A percentile compares a stretch with the other conserved stretches of the same genome.
phyloP scores from a whole-genome alignment of 2,329 filamentous ascomycete genomes.

The Pseudocercospora crystallina region DNA sequence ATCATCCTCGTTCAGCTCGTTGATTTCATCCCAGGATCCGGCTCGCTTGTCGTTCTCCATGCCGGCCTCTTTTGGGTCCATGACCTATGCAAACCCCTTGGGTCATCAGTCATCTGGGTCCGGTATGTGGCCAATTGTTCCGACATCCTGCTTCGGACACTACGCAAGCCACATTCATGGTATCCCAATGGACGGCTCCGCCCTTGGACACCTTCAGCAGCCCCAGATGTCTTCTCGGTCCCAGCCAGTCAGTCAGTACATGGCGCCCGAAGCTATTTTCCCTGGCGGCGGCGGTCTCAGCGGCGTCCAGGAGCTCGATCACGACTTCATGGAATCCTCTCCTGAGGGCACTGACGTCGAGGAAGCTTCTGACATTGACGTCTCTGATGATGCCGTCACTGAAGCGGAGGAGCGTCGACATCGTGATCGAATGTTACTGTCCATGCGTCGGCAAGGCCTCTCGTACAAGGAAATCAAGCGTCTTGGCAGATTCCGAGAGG shows the following conservation, averaged over 20 bases:
- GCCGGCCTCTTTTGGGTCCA: neutral
- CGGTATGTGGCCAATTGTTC: conserved; percentile 1
- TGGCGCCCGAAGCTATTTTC: no score
- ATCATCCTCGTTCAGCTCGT: neutral
- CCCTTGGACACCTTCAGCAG: neutral
- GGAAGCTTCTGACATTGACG: conserved; percentile 7
- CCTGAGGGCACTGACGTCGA: conserved; percentile 1
- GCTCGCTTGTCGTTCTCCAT: neutral
- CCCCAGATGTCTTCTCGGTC: no score
- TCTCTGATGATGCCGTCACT: conserved; percentile 18
- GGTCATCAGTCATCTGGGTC: neutral
- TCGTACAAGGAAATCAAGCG: conserved; percentile 65
- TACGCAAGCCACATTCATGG: conserved; percentile 4
- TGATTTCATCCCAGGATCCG: neutral
- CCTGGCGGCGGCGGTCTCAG: no score
- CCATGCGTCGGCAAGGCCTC: conserved; percentile 56
- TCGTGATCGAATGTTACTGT: conserved; percentile 47
- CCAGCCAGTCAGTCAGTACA: no score
- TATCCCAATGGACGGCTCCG: neutral
- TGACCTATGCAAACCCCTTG: neutral
- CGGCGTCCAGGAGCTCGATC: conserved; percentile 2
- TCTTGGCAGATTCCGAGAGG: conserved; percentile 58
- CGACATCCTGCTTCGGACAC: neutral
- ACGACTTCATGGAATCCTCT: neutral
- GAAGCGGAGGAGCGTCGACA: conserved; percentile 20